Conservation (phyloP, 805 yeast species). For the Wickerhamiella sorbophila region DNA sequence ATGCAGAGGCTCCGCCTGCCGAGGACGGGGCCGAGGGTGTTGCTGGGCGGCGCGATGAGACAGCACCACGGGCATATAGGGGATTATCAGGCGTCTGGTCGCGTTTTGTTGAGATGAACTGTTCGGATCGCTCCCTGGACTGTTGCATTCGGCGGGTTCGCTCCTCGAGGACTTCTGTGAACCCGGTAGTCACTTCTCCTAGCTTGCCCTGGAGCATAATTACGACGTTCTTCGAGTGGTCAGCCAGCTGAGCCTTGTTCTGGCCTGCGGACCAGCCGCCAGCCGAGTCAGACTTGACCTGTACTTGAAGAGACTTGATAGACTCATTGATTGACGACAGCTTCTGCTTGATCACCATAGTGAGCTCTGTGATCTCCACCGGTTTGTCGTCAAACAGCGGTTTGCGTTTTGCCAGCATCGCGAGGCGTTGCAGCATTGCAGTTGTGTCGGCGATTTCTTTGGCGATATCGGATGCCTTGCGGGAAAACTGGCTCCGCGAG, state of each 20-base stretch:
- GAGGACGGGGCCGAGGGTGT: background rate
- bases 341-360: constrained; percentile 71
- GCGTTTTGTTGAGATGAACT: constrained; percentile 44
- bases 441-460: constrained; percentile 81
- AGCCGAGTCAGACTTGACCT: constrained; percentile 31
- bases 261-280: constrained; percentile 20
- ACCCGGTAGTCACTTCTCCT: constrained; percentile 83
- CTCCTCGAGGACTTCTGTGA: constrained; percentile 74
- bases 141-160: constrained; percentile 75
- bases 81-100: constrained; percentile 23
- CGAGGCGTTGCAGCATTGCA: constrained; percentile 62
- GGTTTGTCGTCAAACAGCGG: constrained; percentile 91
- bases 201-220: constrained; percentile 77
- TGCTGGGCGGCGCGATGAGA: background rate
- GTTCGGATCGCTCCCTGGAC: constrained; percentile 69
- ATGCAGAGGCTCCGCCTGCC: constrained; percentile 1
- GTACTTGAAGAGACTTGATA: constrained; percentile 46
- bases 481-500: constrained; percentile 39
- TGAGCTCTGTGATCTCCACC: constrained; percentile 80
- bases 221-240: constrained; percentile 75
- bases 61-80: constrained; percentile 15
- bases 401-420: constrained; percentile 73
- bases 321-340: constrained; percentile 66
- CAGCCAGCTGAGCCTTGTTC: constrained; percentile 40
- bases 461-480: constrained; percentile 68